Evolutionary conservation across 225 moss, liverwort and hornwort genomes (phyloP).

Genomic region (Polytrichum commune): DNA sequence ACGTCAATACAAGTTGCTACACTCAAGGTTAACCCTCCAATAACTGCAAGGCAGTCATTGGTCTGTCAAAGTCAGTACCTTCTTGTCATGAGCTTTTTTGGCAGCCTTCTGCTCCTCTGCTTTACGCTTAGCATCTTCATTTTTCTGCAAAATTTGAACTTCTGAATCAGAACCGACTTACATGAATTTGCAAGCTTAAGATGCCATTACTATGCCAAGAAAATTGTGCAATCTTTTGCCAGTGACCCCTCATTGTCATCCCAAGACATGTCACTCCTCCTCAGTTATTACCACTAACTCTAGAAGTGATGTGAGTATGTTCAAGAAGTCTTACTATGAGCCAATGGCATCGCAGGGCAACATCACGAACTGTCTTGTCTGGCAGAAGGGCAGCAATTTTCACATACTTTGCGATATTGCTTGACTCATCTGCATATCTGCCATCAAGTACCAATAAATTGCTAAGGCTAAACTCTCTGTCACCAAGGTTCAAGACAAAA

Average conservation of each 20-base stretch:
- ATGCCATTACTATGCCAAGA: no score
- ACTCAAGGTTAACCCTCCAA: background rate
- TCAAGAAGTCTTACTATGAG: slow-evolving; percentile 50
- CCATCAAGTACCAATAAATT: background rate
- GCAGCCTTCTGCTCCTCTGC: slow-evolving; percentile 63
- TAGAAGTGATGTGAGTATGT: background rate
- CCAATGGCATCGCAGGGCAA: slow-evolving; percentile 92
- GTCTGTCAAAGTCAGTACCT: slow-evolving; percentile 35
- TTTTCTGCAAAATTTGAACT: slow-evolving; percentile 45
- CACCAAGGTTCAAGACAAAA: background rate
- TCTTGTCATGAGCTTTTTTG: slow-evolving; percentile 67
- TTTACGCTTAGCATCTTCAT: slow-evolving; percentile 81
- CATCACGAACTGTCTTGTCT: slow-evolving; percentile 92
- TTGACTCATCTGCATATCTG: slow-evolving; percentile 71
- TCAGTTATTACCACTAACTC: no score
- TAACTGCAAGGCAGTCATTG: background rate
- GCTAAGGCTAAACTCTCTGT: background rate
- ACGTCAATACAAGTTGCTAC: background rate
- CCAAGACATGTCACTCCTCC: no score
- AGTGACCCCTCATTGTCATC: no score
- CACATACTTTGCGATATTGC: slow-evolving; percentile 66
- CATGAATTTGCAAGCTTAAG: background rate
- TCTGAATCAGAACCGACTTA: slow-evolving; percentile 5
- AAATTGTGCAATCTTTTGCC: no score
- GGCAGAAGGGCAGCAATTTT: slow-evolving; percentile 83